phyloP scores from a whole-genome alignment of 192 early-diverging fungal species.

The Dispira simplex region DNA sequence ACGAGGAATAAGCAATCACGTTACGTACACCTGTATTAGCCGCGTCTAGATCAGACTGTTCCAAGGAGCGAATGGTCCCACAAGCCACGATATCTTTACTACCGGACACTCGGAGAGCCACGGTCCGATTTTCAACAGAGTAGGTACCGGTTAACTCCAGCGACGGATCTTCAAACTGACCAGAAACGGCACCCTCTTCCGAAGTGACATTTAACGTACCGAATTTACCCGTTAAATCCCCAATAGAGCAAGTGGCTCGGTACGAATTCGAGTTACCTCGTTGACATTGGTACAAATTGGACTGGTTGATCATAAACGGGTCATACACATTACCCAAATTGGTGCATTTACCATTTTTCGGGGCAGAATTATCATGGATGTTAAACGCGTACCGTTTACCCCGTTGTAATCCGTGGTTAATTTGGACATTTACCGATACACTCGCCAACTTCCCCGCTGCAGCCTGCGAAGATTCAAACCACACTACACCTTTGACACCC shows the following conservation, averaged over 20 bases:
- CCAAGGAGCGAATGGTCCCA: neutral
- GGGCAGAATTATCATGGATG: neutral
- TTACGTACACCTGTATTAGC: too few species aligned
- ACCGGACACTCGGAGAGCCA: neutral
- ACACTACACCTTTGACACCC: neutral
- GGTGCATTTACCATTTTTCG: neutral
- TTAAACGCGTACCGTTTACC: neutral
- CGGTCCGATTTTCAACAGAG: neutral
- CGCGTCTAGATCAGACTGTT: too few species aligned
- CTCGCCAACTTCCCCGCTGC: neutral
- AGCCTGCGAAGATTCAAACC: neutral
- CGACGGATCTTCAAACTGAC: neutral
- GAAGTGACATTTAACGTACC: neutral
- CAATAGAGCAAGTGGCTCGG: conserved; percentile 2
- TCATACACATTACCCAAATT: neutral
- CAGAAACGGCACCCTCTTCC: neutral
- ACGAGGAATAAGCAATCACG: too few species aligned
- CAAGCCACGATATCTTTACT: conserved; percentile 1
- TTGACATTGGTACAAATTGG: neutral
- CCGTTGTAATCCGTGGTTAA: neutral
- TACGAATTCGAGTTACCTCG: neutral
- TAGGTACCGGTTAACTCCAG: neutral
- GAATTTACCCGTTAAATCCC: neutral
- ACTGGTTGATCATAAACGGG: neutral
- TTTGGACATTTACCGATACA: neutral